Evolutionary conservation across 73 alveolate genomes (phyloP).

Genomic region (Diophrys appendiculata): DNA sequence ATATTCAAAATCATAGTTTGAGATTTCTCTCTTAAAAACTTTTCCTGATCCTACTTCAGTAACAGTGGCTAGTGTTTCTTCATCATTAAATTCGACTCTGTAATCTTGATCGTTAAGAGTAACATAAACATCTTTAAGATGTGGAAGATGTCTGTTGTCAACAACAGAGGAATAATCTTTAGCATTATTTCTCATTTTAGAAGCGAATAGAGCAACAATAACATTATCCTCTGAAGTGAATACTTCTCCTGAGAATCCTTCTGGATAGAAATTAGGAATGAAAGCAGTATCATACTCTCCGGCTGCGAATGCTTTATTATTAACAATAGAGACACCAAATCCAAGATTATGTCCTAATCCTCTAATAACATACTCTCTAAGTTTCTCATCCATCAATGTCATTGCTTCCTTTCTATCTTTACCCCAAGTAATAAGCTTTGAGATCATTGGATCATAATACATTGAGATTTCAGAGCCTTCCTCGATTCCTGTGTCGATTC

Average conservation of each 20-base stretch:
- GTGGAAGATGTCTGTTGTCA: no score
- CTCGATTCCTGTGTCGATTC: conserved; percentile 52
- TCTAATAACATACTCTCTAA: conserved; percentile 44
- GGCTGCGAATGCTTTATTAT: conserved; percentile 6
- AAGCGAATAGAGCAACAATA: conserved; percentile 1
- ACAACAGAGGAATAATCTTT: no score
- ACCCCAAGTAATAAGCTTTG: conserved; percentile 49
- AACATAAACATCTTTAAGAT: no score
- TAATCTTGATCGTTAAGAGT: no score
- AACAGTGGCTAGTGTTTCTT: no score
- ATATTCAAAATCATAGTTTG: conserved; percentile 10
- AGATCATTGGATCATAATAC: conserved; percentile 58
- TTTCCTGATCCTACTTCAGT: conserved; percentile 6
- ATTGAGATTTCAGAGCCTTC: conserved; percentile 46
- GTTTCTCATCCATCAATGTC: conserved; percentile 12
- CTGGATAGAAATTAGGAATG: conserved; percentile 45
- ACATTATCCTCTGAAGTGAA: conserved; percentile 13
- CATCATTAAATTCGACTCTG: conserved; percentile 15
- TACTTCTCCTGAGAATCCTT: conserved; percentile 35
- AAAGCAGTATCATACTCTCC: conserved; percentile 39
- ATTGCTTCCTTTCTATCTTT: conserved; percentile 38
- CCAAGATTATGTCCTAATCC: conserved; percentile 45
- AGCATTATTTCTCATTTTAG: background rate
- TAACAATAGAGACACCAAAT: conserved; percentile 21
- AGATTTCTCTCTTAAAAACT: background rate